Conservation (phyloP, 768 basidiomycete species). For the Lanmaoa pseudosensibilis region DNA sequence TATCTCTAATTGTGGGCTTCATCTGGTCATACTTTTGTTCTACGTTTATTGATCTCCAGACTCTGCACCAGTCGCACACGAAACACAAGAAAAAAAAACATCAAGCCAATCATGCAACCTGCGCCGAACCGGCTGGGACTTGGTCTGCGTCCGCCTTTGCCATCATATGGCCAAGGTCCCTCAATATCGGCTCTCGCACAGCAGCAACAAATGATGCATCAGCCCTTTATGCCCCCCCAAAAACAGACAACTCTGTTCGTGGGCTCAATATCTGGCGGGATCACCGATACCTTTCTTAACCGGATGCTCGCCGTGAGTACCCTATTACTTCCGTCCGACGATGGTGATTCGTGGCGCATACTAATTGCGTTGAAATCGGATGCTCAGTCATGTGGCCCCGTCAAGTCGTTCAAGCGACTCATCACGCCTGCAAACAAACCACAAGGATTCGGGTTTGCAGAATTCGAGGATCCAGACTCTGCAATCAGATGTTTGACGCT, state of each 20-base stretch:
- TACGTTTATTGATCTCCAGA: neutral
- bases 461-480: conserved; percentile 91
- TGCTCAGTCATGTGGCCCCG: conserved; percentile 80
- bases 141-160: conserved; percentile 85
- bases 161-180: conserved; percentile 88
- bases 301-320: conserved; percentile 71
- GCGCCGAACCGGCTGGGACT: conserved; percentile 76
- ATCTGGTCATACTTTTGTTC: neutral
- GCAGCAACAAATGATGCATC: conserved; percentile 66
- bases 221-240: conserved; percentile 67
- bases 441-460: conserved; percentile 96
- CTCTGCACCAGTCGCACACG: neutral
- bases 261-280: conserved; percentile 94
- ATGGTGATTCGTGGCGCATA: neutral
- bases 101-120: conserved; percentile 53
- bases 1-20: conserved; percentile 4
- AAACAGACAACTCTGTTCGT: conserved; percentile 82
- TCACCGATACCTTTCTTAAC: conserved; percentile 80
- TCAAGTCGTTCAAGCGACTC: conserved; percentile 89
- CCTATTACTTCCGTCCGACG: neutral
- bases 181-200: conserved; percentile 89
- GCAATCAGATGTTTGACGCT: conserved; percentile 75
- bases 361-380: neutral
- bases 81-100: conserved; percentile 3
- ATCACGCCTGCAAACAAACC: conserved; percentile 92